These are phyloP conservation scores for Magnaporthiopsis incrustans DNA, from an alignment of 2,329 filamentous ascomycete species.

Conservation along the genomic window DNA sequence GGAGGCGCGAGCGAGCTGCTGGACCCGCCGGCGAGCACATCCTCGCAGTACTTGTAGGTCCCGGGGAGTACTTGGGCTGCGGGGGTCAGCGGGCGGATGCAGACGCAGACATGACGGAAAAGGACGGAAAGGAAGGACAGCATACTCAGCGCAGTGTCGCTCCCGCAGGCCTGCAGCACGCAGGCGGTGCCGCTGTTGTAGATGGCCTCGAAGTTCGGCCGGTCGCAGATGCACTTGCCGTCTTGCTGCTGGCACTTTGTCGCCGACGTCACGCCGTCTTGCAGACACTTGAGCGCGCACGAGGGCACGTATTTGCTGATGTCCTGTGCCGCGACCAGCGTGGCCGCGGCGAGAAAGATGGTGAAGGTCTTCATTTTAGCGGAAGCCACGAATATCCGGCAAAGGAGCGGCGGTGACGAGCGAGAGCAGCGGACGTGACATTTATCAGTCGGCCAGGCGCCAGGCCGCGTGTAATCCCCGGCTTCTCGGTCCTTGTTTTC, in stretches of 20 bases:
- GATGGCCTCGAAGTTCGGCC: neutral
- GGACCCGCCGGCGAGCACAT: neutral
- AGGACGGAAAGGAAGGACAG: too few relatives aligned
- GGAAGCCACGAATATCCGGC: too few relatives aligned
- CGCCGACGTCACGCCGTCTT: neutral
- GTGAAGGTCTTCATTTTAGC: neutral
- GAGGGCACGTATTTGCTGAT: neutral
- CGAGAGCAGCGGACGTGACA: too few relatives aligned
- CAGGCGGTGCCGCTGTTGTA: neutral
- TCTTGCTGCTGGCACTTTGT: neutral
- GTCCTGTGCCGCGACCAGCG: neutral
- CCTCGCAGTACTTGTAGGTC: slow-evolving; percentile 2
- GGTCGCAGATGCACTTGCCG: too few relatives aligned
- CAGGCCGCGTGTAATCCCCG: too few relatives aligned
- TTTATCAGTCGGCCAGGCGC: too few relatives aligned
- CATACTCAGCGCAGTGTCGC: neutral
- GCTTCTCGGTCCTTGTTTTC: too few relatives aligned
- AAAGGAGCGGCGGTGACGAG: too few relatives aligned
- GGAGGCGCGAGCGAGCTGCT: neutral
- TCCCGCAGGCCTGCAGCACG: slow-evolving; percentile 1
- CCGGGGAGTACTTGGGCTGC: neutral
- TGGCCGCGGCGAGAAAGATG: neutral
- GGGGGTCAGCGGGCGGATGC: neutral
- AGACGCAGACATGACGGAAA: too few relatives aligned
- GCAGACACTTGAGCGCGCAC: slow-evolving; percentile 2